Conservation (phyloP, 768 basidiomycete species). For the Trametes cingulata region DNA sequence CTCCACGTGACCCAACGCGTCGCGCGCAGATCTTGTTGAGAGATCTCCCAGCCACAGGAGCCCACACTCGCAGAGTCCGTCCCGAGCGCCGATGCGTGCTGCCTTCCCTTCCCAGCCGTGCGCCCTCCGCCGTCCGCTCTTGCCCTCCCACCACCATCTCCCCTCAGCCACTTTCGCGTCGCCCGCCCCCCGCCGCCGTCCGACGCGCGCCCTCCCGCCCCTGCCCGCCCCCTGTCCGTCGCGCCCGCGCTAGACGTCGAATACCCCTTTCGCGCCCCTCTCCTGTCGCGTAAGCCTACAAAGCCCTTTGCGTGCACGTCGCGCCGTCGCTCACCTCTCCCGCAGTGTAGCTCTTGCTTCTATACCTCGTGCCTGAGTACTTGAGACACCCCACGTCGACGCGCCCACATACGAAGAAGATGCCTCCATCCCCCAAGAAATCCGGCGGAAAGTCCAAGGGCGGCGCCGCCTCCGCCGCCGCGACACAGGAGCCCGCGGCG, state of each 20-base stretch:
- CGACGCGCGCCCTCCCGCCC: neutral
- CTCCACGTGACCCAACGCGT: slow-evolving; percentile 5
- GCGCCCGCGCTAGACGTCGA: too few species aligned
- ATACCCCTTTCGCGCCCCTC: neutral
- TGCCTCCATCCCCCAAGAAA: slow-evolving; percentile 25
- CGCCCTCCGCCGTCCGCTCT: neutral
- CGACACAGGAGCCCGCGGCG: slow-evolving; percentile 31
- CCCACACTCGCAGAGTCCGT: neutral
- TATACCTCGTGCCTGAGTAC: too few species aligned
- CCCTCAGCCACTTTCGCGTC: slow-evolving; percentile 18
- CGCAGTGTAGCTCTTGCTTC: too few species aligned
- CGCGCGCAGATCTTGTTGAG: slow-evolving; percentile 15
- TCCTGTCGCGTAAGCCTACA: too few species aligned
- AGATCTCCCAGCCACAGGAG: neutral
- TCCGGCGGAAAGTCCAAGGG: slow-evolving; percentile 63
- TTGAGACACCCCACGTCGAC: too few species aligned
- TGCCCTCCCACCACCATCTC: slow-evolving; percentile 20
- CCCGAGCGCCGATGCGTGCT: slow-evolving; percentile 2
- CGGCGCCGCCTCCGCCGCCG: slow-evolving; percentile 39
- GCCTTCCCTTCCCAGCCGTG: neutral
- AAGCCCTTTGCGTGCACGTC: too few species aligned
- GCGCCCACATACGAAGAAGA: neutral
- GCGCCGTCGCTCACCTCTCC: too few species aligned
- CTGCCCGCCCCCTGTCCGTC: neutral
- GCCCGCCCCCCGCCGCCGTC: neutral